Conservation (phyloP, 2,329 filamentous ascomycete genomes). For the Talaromyces sp. region DNA sequence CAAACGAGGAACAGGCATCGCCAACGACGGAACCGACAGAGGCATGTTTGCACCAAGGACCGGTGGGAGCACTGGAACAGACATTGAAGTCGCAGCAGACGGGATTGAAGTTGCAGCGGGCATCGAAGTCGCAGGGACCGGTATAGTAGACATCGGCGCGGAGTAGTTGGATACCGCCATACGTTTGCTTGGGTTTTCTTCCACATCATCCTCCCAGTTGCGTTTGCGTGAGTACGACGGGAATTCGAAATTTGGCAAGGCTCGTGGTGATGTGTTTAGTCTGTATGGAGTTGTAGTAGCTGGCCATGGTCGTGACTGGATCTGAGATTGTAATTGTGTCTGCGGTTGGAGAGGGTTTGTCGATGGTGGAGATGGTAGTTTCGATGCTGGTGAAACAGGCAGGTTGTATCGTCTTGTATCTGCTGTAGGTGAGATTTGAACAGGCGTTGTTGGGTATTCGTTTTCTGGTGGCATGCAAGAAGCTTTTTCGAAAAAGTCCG, state of each 20-base stretch:
- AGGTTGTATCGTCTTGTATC: constrained; percentile 29
- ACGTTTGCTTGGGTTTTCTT: constrained; percentile 60
- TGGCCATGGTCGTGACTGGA: neutral
- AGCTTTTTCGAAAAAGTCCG: constrained; percentile 75
- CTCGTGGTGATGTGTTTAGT: constrained; percentile 25
- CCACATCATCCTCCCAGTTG: constrained; percentile 54
- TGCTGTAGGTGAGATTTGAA: constrained; percentile 37
- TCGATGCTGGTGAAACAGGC: constrained; percentile 35
- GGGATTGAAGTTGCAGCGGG: constrained; percentile 25
- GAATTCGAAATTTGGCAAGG: constrained; percentile 25
- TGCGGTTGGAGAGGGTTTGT: constrained; percentile 27
- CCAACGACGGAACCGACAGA: constrained; percentile 36
- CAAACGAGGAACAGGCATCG: constrained; percentile 52
- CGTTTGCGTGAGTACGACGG: constrained; percentile 52
- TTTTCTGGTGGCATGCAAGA: constrained; percentile 48
- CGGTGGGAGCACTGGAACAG: constrained; percentile 35
- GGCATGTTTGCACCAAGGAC: constrained; percentile 30
- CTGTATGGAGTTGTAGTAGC: constrained; percentile 24
- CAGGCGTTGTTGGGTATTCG: constrained; percentile 32
- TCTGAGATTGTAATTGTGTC: constrained; percentile 1
- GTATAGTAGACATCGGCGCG: constrained; percentile 27
- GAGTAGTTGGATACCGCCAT: constrained; percentile 28
- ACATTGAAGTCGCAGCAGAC: neutral
- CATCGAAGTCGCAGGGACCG: constrained; percentile 27
- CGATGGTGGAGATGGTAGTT: constrained; percentile 42